A percentile compares a stretch with the other conserved stretches of the same genome.
These are phyloP conservation scores for Xerophyta viscosa DNA, from an alignment of 106 monocot species.

Conservation along the genomic window DNA sequence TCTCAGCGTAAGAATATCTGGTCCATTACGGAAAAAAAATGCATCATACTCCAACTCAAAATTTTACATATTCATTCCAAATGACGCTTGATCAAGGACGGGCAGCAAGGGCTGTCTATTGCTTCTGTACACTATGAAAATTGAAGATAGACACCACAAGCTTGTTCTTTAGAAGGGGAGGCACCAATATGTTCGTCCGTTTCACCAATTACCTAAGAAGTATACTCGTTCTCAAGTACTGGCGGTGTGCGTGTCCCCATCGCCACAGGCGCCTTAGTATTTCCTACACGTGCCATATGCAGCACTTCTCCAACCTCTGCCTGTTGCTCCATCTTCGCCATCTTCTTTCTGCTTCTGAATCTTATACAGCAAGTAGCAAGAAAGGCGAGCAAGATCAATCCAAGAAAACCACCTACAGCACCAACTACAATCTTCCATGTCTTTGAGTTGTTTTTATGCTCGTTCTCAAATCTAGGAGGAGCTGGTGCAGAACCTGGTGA, in stretches of 20 bases:
- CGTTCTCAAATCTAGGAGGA: no score
- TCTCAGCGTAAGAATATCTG: conserved; percentile 12
- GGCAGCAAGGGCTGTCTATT: conserved; percentile 10
- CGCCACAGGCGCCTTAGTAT: conserved; percentile 50
- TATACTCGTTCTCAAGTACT: conserved; percentile 55
- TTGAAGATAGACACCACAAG: background rate
- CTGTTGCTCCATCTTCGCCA: conserved; percentile 43
- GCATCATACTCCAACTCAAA: no score
- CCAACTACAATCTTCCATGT: conserved; percentile 47
- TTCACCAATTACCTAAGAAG: conserved; percentile 9
- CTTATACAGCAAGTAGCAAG: conserved; percentile 19
- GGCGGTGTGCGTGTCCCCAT: conserved; percentile 49
- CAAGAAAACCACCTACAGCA: conserved; percentile 30
- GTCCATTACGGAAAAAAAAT: background rate
- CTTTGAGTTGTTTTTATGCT: conserved; percentile 24
- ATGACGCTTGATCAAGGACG: background rate
- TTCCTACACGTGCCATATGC: conserved; percentile 31
- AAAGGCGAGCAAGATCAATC: conserved; percentile 31
- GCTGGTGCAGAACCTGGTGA: conserved; percentile 2
- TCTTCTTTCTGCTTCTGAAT: conserved; percentile 23
- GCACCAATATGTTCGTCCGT: background rate
- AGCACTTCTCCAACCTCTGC: conserved; percentile 44
- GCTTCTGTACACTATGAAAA: conserved; percentile 17
- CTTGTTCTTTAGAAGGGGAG: background rate
- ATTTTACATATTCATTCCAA: background rate